A percentile compares a stretch with the other conserved stretches of the same genome.
phyloP scores from a whole-genome alignment of 2,329 filamentous ascomycete species.

The Exophiala lecanii-corni region DNA sequence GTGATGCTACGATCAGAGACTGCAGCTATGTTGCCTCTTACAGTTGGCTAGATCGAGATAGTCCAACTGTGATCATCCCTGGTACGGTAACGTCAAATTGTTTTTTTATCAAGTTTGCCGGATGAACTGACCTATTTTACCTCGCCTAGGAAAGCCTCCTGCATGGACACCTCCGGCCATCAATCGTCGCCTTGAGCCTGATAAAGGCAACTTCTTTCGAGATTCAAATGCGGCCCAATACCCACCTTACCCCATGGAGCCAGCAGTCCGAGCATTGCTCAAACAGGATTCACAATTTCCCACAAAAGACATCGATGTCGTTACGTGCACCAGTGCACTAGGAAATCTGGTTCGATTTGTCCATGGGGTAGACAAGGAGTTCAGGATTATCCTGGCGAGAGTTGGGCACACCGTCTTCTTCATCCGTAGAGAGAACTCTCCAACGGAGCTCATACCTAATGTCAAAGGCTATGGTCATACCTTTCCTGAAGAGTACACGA shows the following conservation, averaged over 20 bases:
- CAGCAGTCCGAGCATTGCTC: constrained; percentile 31
- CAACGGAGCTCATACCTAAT: constrained; percentile 52
- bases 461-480: constrained; percentile 60
- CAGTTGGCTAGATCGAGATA: constrained; percentile 43
- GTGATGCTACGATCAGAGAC: constrained; percentile 34
- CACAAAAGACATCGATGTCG: constrained; percentile 46
- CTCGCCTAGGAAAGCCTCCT: constrained; percentile 44
- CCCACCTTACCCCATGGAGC: constrained; percentile 37
- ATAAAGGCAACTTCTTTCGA: constrained; percentile 43
- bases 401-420: constrained; percentile 59
- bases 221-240: constrained; percentile 38
- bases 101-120: constrained; percentile 6
- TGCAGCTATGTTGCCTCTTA: constrained; percentile 47
- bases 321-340: constrained; percentile 52
- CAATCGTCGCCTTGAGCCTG: constrained; percentile 36
- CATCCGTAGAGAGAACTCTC: constrained; percentile 57
- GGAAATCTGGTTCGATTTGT: constrained; percentile 46
- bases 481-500: constrained; percentile 63
- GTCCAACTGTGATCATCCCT: constrained; percentile 42
- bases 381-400: constrained; percentile 56
- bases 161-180: constrained; percentile 44
- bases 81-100: constrained; percentile 31
- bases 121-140: constrained; percentile 4
- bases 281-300: constrained; percentile 35
- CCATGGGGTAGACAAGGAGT: constrained; percentile 42